A percentile compares a stretch with the other conserved stretches of the same genome.
These are phyloP conservation scores for Clitopilus passeckerianus DNA, from an alignment of 768 basidiomycete species.

Conservation along the genomic window DNA sequence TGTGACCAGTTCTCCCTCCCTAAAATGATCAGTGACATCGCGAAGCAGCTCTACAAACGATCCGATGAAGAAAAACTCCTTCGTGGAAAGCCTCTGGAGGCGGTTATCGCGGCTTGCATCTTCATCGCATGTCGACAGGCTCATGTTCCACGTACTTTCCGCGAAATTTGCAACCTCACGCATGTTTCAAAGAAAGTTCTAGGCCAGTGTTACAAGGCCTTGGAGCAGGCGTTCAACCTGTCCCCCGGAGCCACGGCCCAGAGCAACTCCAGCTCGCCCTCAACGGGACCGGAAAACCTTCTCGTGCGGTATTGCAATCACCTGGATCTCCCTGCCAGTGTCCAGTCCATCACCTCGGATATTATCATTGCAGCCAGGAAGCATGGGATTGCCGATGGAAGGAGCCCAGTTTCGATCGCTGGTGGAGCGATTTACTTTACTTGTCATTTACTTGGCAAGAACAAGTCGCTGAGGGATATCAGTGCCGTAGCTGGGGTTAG, in stretches of 20 bases:
- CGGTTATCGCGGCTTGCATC: conserved; percentile 95
- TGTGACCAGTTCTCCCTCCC: conserved; percentile 95
- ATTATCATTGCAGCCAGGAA: conserved; percentile 78
- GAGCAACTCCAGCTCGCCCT: conserved; percentile 40
- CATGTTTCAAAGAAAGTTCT: conserved; percentile 93
- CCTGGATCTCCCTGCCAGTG: conserved; percentile 75
- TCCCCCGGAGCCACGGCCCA: conserved; percentile 71
- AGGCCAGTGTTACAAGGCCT: conserved; percentile 88
- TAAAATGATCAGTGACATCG: conserved; percentile 91
- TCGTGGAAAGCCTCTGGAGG: conserved; percentile 86
- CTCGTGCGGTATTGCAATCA: conserved; percentile 94
- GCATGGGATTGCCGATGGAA: conserved; percentile 86
- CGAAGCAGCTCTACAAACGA: conserved; percentile 96
- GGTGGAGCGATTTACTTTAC: conserved; percentile 95
- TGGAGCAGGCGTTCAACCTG: conserved; percentile 86
- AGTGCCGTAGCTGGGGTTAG: conserved; percentile 89
- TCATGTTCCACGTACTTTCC: conserved; percentile 92
- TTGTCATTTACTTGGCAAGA: conserved; percentile 71
- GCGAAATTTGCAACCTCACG: conserved; percentile 91
- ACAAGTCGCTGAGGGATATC: conserved; percentile 80
- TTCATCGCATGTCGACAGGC: conserved; percentile 96
- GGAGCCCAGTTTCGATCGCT: conserved; percentile 98
- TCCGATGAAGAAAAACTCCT: conserved; percentile 94
- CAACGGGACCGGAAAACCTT: conserved; percentile 76
- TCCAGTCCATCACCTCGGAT: conserved; percentile 80